Evolutionary conservation across 179 eudicot species (phyloP).

Genomic region (Amaranthus tricolor): DNA sequence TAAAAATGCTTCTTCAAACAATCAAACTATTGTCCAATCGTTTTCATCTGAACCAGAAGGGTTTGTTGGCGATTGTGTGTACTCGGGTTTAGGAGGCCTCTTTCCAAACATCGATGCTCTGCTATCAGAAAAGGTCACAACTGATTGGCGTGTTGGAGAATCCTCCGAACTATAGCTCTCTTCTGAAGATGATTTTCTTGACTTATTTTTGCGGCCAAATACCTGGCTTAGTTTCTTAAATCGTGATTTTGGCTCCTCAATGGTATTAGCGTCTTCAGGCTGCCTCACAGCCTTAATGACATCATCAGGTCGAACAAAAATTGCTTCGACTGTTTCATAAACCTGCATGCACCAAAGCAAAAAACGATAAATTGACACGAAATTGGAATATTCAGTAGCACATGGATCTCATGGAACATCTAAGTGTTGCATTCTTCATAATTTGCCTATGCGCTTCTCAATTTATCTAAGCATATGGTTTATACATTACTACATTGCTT

Average conservation of each 20-base stretch:
- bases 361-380: too few species aligned
- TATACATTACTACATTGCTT: too few species aligned
- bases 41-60: constrained; percentile 41
- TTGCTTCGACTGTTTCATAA: constrained; percentile 79
- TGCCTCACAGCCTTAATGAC: constrained; percentile 53
- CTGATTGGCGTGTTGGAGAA: constrained; percentile 47
- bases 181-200: constrained; percentile 32
- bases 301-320: constrained; percentile 70
- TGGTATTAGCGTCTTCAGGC: constrained; percentile 49
- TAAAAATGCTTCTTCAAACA: constrained; percentile 31
- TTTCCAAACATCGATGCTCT: constrained; percentile 66
- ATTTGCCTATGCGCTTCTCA: too few species aligned
- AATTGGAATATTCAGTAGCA: too few species aligned
- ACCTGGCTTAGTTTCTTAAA: constrained; percentile 60
- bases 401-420: too few species aligned
- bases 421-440: too few species aligned
- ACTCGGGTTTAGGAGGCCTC: constrained; percentile 80
- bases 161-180: constrained; percentile 47
- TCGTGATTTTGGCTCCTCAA: constrained; percentile 54
- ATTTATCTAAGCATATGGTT: too few species aligned
- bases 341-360: constrained; percentile 49
- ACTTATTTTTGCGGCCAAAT: constrained; percentile 57
- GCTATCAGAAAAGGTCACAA: constrained; percentile 43
- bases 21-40: constrained; percentile 50
- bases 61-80: constrained; percentile 31